Conservation (phyloP, 305 asterid species). For the Rubia balearica region DNA sequence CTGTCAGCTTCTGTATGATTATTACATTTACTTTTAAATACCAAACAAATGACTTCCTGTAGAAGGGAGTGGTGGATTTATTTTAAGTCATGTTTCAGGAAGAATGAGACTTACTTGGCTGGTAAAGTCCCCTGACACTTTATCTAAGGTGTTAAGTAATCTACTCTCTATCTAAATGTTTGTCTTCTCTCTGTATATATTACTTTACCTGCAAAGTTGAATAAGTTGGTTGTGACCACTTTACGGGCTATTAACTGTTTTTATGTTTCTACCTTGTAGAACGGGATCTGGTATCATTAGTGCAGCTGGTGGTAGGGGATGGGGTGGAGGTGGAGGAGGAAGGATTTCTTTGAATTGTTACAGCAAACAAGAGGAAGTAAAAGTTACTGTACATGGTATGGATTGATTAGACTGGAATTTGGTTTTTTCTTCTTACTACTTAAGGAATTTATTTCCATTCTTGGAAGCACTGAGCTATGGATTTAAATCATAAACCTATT, state of each 20-base stretch:
- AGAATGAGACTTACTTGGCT: not conserved
- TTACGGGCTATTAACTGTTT: constrained; percentile 16
- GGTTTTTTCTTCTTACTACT: constrained; percentile 16
- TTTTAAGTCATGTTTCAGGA: not conserved
- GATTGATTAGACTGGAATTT: constrained; percentile 27
- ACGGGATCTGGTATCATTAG: constrained; percentile 79
- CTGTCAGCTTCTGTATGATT: not conserved
- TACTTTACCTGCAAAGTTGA: constrained; percentile 1
- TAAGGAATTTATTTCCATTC: not conserved
- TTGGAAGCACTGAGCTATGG: not conserved
- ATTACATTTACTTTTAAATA: not conserved
- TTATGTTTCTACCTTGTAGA: constrained; percentile 46
- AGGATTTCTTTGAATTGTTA: constrained; percentile 82
- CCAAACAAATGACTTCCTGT: not conserved
- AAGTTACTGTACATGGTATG: constrained; percentile 82
- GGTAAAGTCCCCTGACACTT: not conserved
- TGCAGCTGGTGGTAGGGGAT: constrained; percentile 95
- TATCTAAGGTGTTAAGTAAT: not conserved
- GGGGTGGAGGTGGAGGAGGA: constrained; percentile 99
- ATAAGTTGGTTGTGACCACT: not conserved
- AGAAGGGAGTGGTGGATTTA: not conserved
- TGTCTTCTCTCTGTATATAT: not conserved
- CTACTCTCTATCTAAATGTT: not conserved
- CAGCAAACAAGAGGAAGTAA: constrained; percentile 96
- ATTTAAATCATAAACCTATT: not conserved